Percentiles rank a stretch among this genome's conserved stretches.
phyloP scores from a whole-genome alignment of 306 rosid genomes.

The Inga laurina region DNA sequence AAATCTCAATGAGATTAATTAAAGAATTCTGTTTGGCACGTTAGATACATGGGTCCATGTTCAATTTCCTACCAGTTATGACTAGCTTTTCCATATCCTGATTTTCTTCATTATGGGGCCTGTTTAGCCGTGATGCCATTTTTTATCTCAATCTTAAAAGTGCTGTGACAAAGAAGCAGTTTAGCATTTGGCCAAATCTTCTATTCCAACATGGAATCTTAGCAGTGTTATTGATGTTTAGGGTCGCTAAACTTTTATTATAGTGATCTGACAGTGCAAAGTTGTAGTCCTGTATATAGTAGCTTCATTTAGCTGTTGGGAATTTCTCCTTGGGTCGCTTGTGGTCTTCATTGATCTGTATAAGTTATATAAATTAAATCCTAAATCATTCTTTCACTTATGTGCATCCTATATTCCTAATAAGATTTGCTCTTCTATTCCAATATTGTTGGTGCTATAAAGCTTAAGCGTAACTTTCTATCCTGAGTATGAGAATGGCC shows the following conservation, averaged over 20 bases:
- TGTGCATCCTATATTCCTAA: not conserved
- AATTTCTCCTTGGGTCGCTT: constrained; percentile 15
- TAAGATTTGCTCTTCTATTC: not conserved
- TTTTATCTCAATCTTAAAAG: not conserved
- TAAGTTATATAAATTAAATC: not conserved
- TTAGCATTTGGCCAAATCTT: not conserved
- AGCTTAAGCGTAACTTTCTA: not conserved
- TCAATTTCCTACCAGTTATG: not conserved
- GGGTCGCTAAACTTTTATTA: not conserved
- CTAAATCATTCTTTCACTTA: not conserved
- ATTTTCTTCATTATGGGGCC: not conserved
- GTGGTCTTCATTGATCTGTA: not conserved
- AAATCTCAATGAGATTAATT: not conserved
- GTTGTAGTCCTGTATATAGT: constrained; percentile 1
- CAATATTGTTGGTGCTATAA: not conserved
- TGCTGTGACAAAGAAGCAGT: not conserved
- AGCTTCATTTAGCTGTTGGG: not conserved
- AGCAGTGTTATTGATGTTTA: not conserved
- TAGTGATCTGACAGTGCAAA: too few species aligned
- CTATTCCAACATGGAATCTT: not conserved
- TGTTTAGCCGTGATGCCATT: not conserved
- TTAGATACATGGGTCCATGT: not conserved
- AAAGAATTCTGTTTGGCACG: not conserved
- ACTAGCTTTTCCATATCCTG: not conserved
- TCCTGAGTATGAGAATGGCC: not conserved